phyloP scores from a whole-genome alignment of 192 early-diverging fungal genomes.

The Podila minutissima region DNA sequence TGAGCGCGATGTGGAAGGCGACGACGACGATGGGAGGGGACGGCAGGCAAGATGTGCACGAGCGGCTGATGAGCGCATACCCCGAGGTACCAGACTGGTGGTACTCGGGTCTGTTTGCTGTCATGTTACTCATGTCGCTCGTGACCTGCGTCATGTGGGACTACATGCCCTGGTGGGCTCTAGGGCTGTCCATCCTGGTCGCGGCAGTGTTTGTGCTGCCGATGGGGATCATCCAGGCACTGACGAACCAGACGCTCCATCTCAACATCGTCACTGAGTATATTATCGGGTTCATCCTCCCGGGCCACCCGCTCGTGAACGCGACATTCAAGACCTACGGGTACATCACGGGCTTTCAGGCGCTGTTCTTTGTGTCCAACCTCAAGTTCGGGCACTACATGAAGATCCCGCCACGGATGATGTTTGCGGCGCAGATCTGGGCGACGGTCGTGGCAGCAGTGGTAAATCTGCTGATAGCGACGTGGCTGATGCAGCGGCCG shows the following conservation, averaged over 20 bases:
- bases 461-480: conserved; percentile 49
- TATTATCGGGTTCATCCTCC: conserved; percentile 52
- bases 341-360: conserved; percentile 74
- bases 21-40: not conserved
- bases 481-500: conserved; percentile 24
- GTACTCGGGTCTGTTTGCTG: conserved; percentile 56
- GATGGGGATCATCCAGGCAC: conserved; percentile 56
- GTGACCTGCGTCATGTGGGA: conserved; percentile 25
- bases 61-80: conserved; percentile 70
- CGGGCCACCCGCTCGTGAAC: conserved; percentile 61
- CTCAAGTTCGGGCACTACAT: conserved; percentile 82
- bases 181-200: conserved; percentile 53
- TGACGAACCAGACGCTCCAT: conserved; percentile 57
- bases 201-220: conserved; percentile 19
- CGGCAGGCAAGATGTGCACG: conserved; percentile 53
- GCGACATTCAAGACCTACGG: conserved; percentile 70
- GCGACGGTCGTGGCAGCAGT: conserved; percentile 61
- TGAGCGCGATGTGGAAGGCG: conserved; percentile 48
- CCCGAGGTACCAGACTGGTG: conserved; percentile 63
- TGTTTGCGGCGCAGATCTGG: conserved; percentile 69
- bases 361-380: conserved; percentile 72
- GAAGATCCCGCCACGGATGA: conserved; percentile 73
- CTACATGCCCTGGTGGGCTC: conserved; percentile 60
- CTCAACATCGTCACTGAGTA: conserved; percentile 65
- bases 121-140: conserved; percentile 35